A percentile compares a stretch with the other conserved stretches of the same genome.
Conservation (phyloP, 2,329 filamentous ascomycete species). For the Sordariomycetes sp. region DNA sequence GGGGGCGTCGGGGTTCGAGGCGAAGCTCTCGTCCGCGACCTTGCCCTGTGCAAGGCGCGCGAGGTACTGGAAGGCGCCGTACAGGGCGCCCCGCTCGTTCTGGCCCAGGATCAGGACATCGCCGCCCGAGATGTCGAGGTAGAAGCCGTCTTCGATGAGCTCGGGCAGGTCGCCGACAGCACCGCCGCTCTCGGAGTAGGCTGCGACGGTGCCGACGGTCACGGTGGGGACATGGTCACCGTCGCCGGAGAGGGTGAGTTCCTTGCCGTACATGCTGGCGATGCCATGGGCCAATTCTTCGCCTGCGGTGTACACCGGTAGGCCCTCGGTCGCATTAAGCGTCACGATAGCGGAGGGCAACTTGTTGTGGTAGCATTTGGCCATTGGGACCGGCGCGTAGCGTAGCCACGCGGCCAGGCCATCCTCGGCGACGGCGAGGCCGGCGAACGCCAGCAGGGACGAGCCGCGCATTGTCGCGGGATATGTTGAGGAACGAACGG, state of each 20-base stretch:
- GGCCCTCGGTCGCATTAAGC: conserved; percentile 37
- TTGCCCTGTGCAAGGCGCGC: conserved; percentile 49
- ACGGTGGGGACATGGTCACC: conserved; percentile 5
- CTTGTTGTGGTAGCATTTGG: conserved; percentile 17
- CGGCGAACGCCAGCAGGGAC: conserved; percentile 14
- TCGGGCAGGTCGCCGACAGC: conserved; percentile 17
- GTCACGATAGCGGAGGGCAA: conserved; percentile 35
- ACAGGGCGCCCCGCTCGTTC: conserved; percentile 54
- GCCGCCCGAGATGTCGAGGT: conserved; percentile 32
- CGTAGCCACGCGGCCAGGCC: conserved; percentile 51
- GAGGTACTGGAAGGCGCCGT: conserved; percentile 57
- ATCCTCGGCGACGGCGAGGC: conserved; percentile 38
- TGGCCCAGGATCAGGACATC: conserved; percentile 45
- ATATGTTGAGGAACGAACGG: not conserved
- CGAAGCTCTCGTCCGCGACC: conserved; percentile 28
- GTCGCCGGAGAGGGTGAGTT: conserved; percentile 16
- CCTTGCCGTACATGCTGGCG: conserved; percentile 38
- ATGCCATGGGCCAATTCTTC: conserved; percentile 46
- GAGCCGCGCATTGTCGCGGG: conserved; percentile 13
- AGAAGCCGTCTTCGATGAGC: conserved; percentile 47
- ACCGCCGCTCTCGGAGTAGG: conserved; percentile 17
- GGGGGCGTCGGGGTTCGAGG: conserved; percentile 42
- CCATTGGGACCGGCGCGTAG: conserved; percentile 36
- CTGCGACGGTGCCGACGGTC: conserved; percentile 11
- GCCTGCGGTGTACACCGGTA: conserved; percentile 46